These are phyloP conservation scores for Solanum paucissectum DNA, from an alignment of 257 asterid species.

Conservation along the genomic window DNA sequence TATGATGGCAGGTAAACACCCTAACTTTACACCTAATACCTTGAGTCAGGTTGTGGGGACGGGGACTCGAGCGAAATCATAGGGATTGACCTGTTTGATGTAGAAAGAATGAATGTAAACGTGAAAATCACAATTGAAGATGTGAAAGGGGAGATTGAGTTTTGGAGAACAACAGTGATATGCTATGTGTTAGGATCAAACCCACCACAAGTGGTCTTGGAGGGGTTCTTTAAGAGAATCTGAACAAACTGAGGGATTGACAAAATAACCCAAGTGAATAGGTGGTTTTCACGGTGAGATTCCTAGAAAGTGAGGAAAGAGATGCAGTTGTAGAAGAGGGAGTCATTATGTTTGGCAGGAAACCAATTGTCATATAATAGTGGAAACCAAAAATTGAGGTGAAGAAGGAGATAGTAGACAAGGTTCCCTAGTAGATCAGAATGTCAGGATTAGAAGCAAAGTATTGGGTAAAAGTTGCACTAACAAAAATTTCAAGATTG, in stretches of 20 bases:
- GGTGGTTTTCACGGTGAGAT: neutral
- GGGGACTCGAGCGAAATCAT: neutral
- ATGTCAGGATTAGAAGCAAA: neutral
- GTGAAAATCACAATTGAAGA: neutral
- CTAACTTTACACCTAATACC: neutral
- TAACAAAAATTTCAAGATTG: neutral
- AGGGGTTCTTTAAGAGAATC: neutral
- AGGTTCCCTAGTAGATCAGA: neutral
- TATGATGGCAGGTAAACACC: too few species aligned
- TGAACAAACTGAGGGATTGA: neutral
- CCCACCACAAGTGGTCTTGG: neutral
- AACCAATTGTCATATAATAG: neutral
- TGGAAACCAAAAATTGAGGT: neutral
- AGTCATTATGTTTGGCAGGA: neutral
- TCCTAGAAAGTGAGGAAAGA: neutral
- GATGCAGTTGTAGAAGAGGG: neutral
- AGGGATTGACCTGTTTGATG: neutral
- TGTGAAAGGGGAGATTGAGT: neutral
- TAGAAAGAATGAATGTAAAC: neutral
- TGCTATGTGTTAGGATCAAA: neutral
- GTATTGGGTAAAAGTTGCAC: neutral
- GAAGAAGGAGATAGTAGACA: neutral
- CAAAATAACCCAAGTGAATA: neutral
- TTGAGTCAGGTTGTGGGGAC: neutral
- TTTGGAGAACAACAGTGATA: neutral